Evolutionary conservation across 2,329 filamentous ascomycete species (phyloP), one percentile per base, ranked within the genome.

Genomic region (Pseudogymnoascus sp.): DNA sequence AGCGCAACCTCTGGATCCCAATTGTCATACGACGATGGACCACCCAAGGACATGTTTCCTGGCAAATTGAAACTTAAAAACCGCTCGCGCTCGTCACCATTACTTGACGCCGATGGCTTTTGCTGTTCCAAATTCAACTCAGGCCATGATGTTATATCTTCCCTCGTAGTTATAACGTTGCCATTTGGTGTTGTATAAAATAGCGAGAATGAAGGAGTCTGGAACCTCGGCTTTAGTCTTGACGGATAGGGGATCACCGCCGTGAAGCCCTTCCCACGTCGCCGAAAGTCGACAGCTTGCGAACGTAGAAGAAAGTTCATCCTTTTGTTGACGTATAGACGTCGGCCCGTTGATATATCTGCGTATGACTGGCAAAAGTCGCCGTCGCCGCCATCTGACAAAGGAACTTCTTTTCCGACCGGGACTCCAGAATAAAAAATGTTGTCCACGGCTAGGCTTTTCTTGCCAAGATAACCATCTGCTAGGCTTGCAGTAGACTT

Each of bases 301-400:
- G 68, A 62, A 3, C 69, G 73, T 6, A 84, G 70, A 28, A 79
- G 74, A 25, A 73, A 73, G 66, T 75, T 79, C 67, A 83, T 76
- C 0, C 73, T 69, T 4, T 68, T 72, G 63, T 79, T 69, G 2
- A 81, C 77, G 62, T 79, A 81, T 1, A 78, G 68, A 45, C 79
- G 77, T 34, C 77, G 78, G 0, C 81, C 82, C 4, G 73, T 72
- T 1, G 80, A 77, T 1, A 80, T 69, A 1, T 64, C 63, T 11
- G 70, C 71, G 21, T 67, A 69, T 11, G 66, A 61, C 3, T 28
- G 67, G 62, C 54, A 63, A 69, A 19, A 71, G 62, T 64, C 65
- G 8, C 72, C 69, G n/a, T 72, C 65, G n/a, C 67, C 68, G 11
- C 71, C 65, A 31, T 74, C 71, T 23, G 68, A 67, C 28, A 65